Conservation (phyloP, 225 moss, liverwort and hornwort genomes). For the Polytrichum formosum region DNA sequence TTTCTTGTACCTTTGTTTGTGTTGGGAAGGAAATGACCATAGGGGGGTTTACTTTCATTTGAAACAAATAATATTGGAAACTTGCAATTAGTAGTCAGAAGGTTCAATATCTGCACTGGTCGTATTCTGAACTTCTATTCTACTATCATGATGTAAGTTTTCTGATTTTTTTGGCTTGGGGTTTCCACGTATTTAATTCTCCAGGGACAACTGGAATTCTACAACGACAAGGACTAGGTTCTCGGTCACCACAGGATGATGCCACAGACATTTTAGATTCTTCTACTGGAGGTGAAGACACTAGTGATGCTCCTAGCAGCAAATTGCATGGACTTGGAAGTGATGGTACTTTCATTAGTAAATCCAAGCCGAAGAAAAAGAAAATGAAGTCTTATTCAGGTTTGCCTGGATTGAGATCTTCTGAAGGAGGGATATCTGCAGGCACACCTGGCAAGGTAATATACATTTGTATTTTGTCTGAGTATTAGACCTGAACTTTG, state of each 20-base stretch:
- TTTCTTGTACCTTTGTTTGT: too few species aligned
- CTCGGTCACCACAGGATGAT: slow-evolving; percentile 25
- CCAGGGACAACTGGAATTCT: slow-evolving; percentile 28
- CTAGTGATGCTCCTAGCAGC: slow-evolving; percentile 34
- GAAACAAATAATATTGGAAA: too few species aligned
- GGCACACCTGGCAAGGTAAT: slow-evolving; percentile 22
- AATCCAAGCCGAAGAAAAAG: slow-evolving; percentile 67
- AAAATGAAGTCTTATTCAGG: slow-evolving; percentile 63
- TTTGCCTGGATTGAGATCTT: slow-evolving; percentile 23
- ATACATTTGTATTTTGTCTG: not conserved
- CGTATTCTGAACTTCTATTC: too few species aligned
- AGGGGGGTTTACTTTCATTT: too few species aligned
- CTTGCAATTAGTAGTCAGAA: too few species aligned
- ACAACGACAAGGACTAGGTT: slow-evolving; percentile 15
- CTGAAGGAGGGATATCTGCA: slow-evolving; percentile 41
- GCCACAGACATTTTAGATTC: slow-evolving; percentile 20
- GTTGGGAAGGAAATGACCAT: too few species aligned
- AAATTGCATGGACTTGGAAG: slow-evolving; percentile 31
- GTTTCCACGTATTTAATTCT: not conserved
- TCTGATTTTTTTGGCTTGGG: too few species aligned
- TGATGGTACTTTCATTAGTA: slow-evolving; percentile 35
- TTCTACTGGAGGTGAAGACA: slow-evolving; percentile 19
- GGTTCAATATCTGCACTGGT: too few species aligned
- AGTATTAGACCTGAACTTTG: not conserved
- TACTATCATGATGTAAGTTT: too few species aligned